Base-by-base conservation (phyloP, 2,329 filamentous ascomycete genomes). In the Penicillium palitans region DNA sequence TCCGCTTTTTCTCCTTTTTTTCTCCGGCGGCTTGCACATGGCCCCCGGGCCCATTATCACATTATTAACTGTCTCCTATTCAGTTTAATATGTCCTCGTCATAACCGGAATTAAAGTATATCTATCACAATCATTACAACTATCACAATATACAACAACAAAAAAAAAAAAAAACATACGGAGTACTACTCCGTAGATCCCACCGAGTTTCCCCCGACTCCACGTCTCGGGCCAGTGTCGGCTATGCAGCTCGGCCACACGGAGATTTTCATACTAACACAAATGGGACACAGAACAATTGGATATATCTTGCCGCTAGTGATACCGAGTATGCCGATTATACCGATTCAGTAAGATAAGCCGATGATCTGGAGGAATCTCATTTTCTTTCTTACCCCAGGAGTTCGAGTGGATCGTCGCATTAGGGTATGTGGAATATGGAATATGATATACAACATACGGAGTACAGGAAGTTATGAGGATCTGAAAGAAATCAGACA, bases 241-340 rank as follows among this genome's bases (percentile, higher is more conserved):
- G 72, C 52, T 74, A 72, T 55, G 29, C 50, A 33, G 25, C 40
- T 73, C 72, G 72, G 72, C 67, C 68, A 68, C 70, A 73, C 70
- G 72, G 72, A 74, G 68, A 57, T 68, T 42, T 39, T 4, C 25
- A 19, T 6, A 15, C 8, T n/a, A 12, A n/a, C 13, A 10, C 48
- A 31, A 12, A 17, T 44, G 21, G 41, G 44, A 6, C 39, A 19
- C 27, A 29, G 9, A 31, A 13, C 10, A 24, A 44, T 52, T 21
- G 7, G 35, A 21, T 17, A 2, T 15, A 17, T 10, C 6, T 25
- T 33, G 21, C 29, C 29, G 13, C 41, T 47, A 33, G 40, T 27
- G 3, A 29, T 6, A 15, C 37, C 37, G 21, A 25, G 1, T 15
- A 13, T 45, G 9, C 42, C 42, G 41, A 44, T 45, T 12, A 10